Evolutionary conservation across 2,329 filamentous ascomycete genomes (phyloP).

Genomic region (Aureobasidium sp.): DNA sequence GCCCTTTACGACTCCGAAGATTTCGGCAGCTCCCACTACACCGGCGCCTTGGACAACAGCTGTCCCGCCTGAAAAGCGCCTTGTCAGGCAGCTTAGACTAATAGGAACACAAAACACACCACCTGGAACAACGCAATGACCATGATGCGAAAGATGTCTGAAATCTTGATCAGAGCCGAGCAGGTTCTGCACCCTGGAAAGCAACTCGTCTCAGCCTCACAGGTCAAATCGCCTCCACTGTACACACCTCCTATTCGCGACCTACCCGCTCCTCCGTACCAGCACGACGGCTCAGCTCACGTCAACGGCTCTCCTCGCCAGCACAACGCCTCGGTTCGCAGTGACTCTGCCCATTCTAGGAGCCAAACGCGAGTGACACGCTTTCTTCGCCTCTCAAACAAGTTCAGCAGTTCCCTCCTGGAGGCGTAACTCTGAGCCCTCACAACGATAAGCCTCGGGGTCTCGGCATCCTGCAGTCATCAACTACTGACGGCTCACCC

Average conservation of each 20-base stretch:
- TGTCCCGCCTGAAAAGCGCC: no score
- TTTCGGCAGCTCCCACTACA: no score
- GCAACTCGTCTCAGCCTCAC: not conserved
- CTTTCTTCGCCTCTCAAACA: not conserved
- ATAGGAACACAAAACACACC: conserved; percentile 89
- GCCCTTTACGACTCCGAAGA: no score
- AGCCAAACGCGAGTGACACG: not conserved
- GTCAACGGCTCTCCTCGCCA: not conserved
- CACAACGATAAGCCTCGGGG: not conserved
- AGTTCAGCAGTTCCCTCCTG: not conserved
- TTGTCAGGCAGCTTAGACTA: conserved; percentile 82
- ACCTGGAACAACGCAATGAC: conserved; percentile 90
- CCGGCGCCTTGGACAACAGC: no score
- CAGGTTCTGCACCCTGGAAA: not conserved
- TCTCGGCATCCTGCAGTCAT: no score
- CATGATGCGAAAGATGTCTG: conserved; percentile 74
- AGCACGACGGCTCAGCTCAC: not conserved
- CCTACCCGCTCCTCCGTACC: not conserved
- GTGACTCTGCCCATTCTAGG: not conserved
- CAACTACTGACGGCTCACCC: no score
- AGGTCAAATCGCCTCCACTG: not conserved
- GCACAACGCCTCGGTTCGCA: not conserved
- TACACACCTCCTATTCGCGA: conserved; percentile 1
- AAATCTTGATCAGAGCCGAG: conserved; percentile 75
- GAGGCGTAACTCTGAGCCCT: not conserved